Conservation (phyloP, 2,329 filamentous ascomycete species). For the Alternaria panax region DNA sequence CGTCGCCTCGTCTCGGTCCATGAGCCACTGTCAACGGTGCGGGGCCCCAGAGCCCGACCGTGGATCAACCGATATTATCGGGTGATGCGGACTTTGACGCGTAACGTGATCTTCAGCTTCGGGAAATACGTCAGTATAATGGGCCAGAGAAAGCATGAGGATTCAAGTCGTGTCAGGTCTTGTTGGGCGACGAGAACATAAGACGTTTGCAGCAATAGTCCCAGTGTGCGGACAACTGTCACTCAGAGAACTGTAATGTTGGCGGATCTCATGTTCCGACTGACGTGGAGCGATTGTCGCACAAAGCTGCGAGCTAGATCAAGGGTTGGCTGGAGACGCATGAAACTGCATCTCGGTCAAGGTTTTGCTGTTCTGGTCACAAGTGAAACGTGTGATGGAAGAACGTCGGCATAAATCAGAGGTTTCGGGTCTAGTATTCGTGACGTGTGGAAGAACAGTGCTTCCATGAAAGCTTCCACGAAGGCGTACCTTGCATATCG, state of each 20-base stretch:
- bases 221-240: not conserved
- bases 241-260: not conserved
- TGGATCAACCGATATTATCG: slow-evolving; percentile 20
- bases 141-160: slow-evolving; percentile 4
- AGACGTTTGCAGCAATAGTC: slow-evolving; percentile 1
- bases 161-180: slow-evolving; percentile 1
- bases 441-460: slow-evolving; percentile 16
- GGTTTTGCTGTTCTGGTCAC: slow-evolving; percentile 1
- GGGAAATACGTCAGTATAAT: slow-evolving; percentile 20
- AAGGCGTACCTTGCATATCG: slow-evolving; percentile 33
- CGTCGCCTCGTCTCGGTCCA: slow-evolving; percentile 28
- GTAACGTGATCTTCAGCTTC: slow-evolving; percentile 17
- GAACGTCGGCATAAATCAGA: slow-evolving; percentile 18
- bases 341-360: slow-evolving; percentile 18
- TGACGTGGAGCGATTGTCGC: slow-evolving; percentile 18
- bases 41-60: slow-evolving; percentile 36
- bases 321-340: not conserved
- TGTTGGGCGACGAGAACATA: slow-evolving; percentile 1
- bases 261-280: slow-evolving; percentile 10
- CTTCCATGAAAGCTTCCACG: slow-evolving; percentile 19
- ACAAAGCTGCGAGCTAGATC: slow-evolving; percentile 1
- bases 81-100: slow-evolving; percentile 19
- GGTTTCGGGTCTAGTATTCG: slow-evolving; percentile 7
- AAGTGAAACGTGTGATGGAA: slow-evolving; percentile 6
- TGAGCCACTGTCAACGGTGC: slow-evolving; percentile 26